Percentiles rank a stretch among this genome's conserved stretches.
These are phyloP conservation scores for Colletotrichum sp. DNA, from an alignment of 2,329 filamentous ascomycete genomes.

Conservation along the genomic window DNA sequence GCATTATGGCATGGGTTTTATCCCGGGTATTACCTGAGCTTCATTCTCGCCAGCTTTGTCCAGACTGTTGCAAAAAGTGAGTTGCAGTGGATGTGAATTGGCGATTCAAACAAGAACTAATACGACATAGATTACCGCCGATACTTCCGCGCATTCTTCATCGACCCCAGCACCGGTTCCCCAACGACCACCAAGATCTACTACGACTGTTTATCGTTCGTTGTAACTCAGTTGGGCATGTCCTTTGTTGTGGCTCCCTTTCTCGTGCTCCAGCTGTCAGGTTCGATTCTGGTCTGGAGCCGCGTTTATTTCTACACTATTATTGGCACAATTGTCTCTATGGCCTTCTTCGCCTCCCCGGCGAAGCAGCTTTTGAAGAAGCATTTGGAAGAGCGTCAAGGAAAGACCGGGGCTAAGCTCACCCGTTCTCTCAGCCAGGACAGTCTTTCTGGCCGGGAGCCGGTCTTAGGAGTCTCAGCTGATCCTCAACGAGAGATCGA, in stretches of 20 bases:
- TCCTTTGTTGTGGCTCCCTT: constrained; percentile 86
- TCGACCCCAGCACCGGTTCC: constrained; percentile 75
- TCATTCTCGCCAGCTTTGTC: constrained; percentile 87
- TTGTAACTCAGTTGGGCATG: constrained; percentile 82
- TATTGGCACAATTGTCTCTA: constrained; percentile 66
- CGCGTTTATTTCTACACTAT: constrained; percentile 90
- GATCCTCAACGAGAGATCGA: constrained; percentile 79
- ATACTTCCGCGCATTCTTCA: constrained; percentile 89
- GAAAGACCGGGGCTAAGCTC: constrained; percentile 49
- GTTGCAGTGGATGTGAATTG: constrained; percentile 36
- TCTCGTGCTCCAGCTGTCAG: constrained; percentile 75
- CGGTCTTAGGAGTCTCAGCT: constrained; percentile 78
- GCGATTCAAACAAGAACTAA: constrained; percentile 23
- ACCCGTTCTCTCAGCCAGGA: constrained; percentile 62
- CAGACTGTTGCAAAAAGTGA: constrained; percentile 94
- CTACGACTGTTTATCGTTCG: constrained; percentile 80
- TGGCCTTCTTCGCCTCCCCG: constrained; percentile 81
- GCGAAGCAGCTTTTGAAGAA: constrained; percentile 67
- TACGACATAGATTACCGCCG: constrained; percentile 77
- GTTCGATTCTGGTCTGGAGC: constrained; percentile 78
- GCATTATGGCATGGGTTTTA: constrained; percentile 99
- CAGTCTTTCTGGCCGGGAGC: constrained; percentile 59
- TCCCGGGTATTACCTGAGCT: constrained; percentile 92
- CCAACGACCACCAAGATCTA: constrained; percentile 77
- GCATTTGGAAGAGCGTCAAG: constrained; percentile 62